Conservation (phyloP, 202 grass and related monocot species). For the Panicum virgatum region DNA sequence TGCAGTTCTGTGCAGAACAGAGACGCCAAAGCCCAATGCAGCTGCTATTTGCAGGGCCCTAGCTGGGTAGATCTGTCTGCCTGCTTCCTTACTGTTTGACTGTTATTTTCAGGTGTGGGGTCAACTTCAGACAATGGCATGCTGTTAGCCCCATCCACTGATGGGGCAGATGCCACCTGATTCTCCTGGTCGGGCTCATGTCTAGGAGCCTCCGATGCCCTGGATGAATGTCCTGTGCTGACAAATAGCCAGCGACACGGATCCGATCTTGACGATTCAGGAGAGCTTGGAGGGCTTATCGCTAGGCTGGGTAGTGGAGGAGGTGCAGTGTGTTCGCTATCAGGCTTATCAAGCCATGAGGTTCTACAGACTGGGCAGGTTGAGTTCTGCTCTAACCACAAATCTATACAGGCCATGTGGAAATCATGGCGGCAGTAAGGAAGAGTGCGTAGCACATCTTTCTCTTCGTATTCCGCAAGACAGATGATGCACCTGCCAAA, state of each 20-base stretch:
- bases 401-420: constrained; percentile 63
- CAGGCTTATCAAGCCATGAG: constrained; percentile 53
- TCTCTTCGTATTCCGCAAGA: constrained; percentile 79
- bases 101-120: constrained; percentile 27
- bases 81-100: constrained; percentile 41
- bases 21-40: constrained; percentile 24
- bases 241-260: constrained; percentile 47
- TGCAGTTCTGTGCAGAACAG: not conserved
- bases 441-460: constrained; percentile 65
- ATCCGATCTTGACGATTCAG: constrained; percentile 47
- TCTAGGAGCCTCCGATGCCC: constrained; percentile 37
- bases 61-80: constrained; percentile 37
- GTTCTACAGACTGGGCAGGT: constrained; percentile 63
- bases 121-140: constrained; percentile 30
- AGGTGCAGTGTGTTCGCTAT: constrained; percentile 38
- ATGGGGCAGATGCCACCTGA: constrained; percentile 27
- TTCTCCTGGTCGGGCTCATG: constrained; percentile 44
- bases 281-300: constrained; percentile 49
- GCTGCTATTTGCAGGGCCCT: constrained; percentile 21
- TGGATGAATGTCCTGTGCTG: constrained; percentile 39
- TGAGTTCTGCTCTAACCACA: constrained; percentile 68
- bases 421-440: constrained; percentile 62
- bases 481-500: constrained; percentile 74
- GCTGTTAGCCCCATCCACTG: constrained; percentile 35
- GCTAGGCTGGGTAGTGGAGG: constrained; percentile 34